Percentiles rank a stretch among this genome's conserved stretches.
phyloP scores from a whole-genome alignment of 2,329 filamentous ascomycete genomes.

The Coccinonectria pachysandricola region DNA sequence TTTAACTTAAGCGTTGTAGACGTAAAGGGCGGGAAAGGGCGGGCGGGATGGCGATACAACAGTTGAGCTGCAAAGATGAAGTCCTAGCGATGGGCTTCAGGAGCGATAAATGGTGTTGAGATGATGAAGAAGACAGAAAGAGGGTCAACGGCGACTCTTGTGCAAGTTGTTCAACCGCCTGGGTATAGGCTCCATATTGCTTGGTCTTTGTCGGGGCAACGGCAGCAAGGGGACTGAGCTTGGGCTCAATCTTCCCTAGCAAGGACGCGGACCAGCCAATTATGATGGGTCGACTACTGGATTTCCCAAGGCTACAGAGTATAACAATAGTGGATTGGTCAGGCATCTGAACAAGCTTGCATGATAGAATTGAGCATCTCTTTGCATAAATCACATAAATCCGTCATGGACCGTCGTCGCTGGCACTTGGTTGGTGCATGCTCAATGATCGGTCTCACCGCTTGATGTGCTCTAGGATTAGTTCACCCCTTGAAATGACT shows the following conservation, averaged over 20 bases:
- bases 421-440: no score
- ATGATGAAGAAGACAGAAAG: conserved; percentile 9
- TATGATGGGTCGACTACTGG: not conserved
- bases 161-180: conserved; percentile 17
- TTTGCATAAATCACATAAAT: no score
- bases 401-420: no score
- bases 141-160: conserved; percentile 12
- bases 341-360: no score
- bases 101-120: conserved; percentile 7
- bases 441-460: no score
- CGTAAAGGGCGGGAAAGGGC: conserved; percentile 4
- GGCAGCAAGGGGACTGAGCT: conserved; percentile 2
- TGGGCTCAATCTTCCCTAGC: not conserved
- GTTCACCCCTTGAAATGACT: no score
- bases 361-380: no score
- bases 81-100: conserved; percentile 1
- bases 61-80: conserved; percentile 1
- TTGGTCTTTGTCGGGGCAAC: conserved; percentile 26
- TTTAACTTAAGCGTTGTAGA: conserved; percentile 8
- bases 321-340: no score
- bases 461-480: no score
- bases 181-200: conserved; percentile 10
- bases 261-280: not conserved
- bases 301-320: not conserved
- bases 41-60: conserved; percentile 3